Evolutionary conservation across 1,139 yeast species (phyloP).

Genomic region (Taphrina deformans): DNA sequence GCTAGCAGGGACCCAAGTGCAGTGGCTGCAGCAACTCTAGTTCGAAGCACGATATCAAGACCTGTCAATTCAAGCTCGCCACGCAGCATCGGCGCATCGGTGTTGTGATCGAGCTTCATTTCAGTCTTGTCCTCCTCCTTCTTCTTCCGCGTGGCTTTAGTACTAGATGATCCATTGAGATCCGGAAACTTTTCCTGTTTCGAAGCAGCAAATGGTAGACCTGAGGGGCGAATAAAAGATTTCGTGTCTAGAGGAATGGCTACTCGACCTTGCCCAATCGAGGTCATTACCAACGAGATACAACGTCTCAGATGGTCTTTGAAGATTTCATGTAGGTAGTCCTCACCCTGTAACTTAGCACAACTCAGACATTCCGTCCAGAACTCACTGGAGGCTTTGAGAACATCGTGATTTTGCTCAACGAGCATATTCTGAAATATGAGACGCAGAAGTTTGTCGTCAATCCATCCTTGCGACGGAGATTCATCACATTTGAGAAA

Average conservation of each 20-base stretch:
- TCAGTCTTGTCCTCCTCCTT: slow-evolving; percentile 40
- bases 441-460: slow-evolving; percentile 67
- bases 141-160: slow-evolving; percentile 41
- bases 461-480: slow-evolving; percentile 67
- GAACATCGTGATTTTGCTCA: slow-evolving; percentile 79
- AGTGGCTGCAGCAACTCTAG: slow-evolving; percentile 72
- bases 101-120: slow-evolving; percentile 50
- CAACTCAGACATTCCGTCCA: slow-evolving; percentile 46
- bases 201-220: slow-evolving; percentile 43
- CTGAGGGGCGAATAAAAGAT: slow-evolving; percentile 78
- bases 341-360: not conserved
- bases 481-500: slow-evolving; percentile 68
- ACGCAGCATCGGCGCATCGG: slow-evolving; percentile 86
- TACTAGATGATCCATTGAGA: not conserved
- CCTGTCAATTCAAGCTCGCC: slow-evolving; percentile 92
- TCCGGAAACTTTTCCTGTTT: slow-evolving; percentile 32
- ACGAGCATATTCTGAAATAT: slow-evolving; percentile 82
- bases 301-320: slow-evolving; percentile 60
- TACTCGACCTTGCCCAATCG: slow-evolving; percentile 89
- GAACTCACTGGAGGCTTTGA: slow-evolving; percentile 62
- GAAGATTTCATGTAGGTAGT: not conserved
- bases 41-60: slow-evolving; percentile 66
- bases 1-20: slow-evolving; percentile 70
- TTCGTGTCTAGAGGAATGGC: slow-evolving; percentile 79
- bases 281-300: slow-evolving; percentile 77